Evolutionary conservation across 2,329 filamentous ascomycete species (phyloP).

Genomic region (Chaetomiaceae sp.): DNA sequence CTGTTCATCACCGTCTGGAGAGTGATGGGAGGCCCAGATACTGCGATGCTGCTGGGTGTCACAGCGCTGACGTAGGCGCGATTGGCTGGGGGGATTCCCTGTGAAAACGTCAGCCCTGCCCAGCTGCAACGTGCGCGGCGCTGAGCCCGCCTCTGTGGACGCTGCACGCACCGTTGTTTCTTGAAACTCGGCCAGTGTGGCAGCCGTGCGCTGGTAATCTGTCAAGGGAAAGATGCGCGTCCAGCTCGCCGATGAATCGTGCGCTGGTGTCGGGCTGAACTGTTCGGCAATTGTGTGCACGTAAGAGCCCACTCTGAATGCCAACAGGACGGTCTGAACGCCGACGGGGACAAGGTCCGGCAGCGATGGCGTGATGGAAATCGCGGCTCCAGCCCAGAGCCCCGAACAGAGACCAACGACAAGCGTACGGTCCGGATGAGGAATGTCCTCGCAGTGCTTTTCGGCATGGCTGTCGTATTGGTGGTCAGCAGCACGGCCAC

Average conservation of each 20-base stretch:
- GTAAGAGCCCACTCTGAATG: slow-evolving; percentile 58
- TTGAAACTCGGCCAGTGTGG: slow-evolving; percentile 53
- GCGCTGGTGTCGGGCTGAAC: slow-evolving; percentile 30
- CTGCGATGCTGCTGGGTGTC: slow-evolving; percentile 41
- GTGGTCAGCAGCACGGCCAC: too few relatives aligned
- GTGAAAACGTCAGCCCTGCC: background rate
- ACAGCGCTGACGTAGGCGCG: slow-evolving; percentile 50
- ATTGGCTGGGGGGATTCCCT: slow-evolving; percentile 39
- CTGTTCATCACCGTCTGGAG: slow-evolving; percentile 39
- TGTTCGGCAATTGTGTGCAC: slow-evolving; percentile 45
- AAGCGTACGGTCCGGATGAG: slow-evolving; percentile 44
- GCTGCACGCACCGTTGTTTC: slow-evolving; percentile 39
- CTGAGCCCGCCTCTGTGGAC: background rate
- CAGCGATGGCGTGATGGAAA: slow-evolving; percentile 57
- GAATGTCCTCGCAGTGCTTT: slow-evolving; percentile 49
- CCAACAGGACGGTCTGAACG: slow-evolving; percentile 57
- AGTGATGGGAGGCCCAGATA: slow-evolving; percentile 49
- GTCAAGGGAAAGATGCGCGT: slow-evolving; percentile 58
- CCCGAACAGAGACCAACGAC: slow-evolving; percentile 64
- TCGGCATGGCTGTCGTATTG: slow-evolving; percentile 38
- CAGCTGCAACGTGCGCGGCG: background rate
- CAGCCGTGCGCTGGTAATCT: slow-evolving; percentile 44
- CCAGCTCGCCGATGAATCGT: slow-evolving; percentile 53
- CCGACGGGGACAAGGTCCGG: slow-evolving; percentile 56
- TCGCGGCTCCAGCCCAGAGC: slow-evolving; percentile 61